Percentiles rank a stretch among this genome's conserved stretches.
Evolutionary conservation across 176 grass and related monocot genomes (phyloP).

Genomic region (Eleusine indica): DNA sequence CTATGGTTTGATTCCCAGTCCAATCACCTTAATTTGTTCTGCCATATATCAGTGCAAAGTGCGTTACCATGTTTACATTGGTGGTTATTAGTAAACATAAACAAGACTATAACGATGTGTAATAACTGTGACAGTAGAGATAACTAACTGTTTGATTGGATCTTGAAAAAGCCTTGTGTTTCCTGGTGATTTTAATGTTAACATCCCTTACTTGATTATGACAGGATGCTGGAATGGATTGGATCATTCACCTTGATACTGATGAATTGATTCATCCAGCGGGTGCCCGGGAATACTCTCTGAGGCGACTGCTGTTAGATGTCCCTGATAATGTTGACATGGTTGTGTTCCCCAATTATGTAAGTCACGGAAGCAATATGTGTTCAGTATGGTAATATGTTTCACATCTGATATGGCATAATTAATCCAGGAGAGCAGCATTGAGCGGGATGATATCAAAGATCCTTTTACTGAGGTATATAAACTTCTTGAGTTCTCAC

Average conservation of each 20-base stretch:
- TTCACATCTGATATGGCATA: slow-evolving; percentile 43
- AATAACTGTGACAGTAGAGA: not conserved
- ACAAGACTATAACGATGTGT: not conserved
- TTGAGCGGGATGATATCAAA: slow-evolving; percentile 95
- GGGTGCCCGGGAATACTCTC: slow-evolving; percentile 83
- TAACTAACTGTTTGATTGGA: not conserved
- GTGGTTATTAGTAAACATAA: not conserved
- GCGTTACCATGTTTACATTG: slow-evolving; percentile 3
- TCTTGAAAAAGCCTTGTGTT: slow-evolving; percentile 22
- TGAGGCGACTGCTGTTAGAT: slow-evolving; percentile 90
- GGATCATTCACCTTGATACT: slow-evolving; percentile 99
- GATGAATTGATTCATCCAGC: slow-evolving; percentile 96
- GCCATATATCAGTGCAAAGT: not conserved
- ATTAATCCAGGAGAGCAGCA: slow-evolving; percentile 80
- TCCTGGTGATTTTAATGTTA: slow-evolving; percentile 25
- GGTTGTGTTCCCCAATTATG: slow-evolving; percentile 99
- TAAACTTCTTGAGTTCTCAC: not conserved
- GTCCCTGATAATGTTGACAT: slow-evolving; percentile 97
- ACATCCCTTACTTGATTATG: slow-evolving; percentile 28
- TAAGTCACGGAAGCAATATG: slow-evolving; percentile 46
- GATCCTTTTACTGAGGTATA: slow-evolving; percentile 98
- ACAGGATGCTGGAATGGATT: slow-evolving; percentile 86
- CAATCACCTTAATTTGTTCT: not conserved
- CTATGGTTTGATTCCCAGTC: not conserved
- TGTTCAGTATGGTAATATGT: slow-evolving; percentile 32